Conservation (phyloP, 1,139 yeast genomes). For the Barnettozyma hawaiiensis region DNA sequence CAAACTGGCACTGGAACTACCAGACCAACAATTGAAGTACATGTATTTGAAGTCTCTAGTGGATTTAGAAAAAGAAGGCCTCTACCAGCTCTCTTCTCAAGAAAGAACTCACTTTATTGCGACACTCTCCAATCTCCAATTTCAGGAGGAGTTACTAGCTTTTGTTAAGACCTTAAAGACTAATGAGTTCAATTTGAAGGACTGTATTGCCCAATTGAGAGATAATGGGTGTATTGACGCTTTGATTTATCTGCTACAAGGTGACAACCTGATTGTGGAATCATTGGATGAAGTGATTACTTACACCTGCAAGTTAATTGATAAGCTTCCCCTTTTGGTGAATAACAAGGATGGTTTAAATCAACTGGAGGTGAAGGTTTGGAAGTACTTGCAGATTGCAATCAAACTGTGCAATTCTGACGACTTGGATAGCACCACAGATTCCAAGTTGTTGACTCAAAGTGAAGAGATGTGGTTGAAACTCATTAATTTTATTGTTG, state of each 20-base stretch:
- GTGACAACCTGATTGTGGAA: constrained; percentile 25
- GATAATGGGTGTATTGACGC: constrained; percentile 31
- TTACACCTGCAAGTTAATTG: constrained; percentile 22
- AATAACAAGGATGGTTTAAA: constrained; percentile 20
- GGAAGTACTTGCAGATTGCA: constrained; percentile 33
- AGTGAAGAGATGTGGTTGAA: constrained; percentile 39
- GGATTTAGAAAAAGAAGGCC: constrained; percentile 19
- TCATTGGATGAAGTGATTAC: constrained; percentile 31
- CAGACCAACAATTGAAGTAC: constrained; percentile 25
- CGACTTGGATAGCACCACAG: neutral
- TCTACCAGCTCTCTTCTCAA: constrained; percentile 8
- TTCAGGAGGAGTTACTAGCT: constrained; percentile 18
- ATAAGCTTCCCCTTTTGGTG: constrained; percentile 10
- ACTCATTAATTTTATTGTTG: constrained; percentile 32
- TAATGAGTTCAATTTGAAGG: constrained; percentile 19
- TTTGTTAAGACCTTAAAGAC: constrained; percentile 22
- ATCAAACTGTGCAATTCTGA: constrained; percentile 31
- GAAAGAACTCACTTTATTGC: constrained; percentile 31
- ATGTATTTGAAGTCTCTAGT: constrained; percentile 22
- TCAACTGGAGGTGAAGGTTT: constrained; percentile 25
- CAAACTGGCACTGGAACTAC: constrained; percentile 30
- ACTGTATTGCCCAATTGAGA: constrained; percentile 28
- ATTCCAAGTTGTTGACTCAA: constrained; percentile 10
- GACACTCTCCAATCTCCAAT: constrained; percentile 29
- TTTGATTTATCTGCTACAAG: constrained; percentile 30